A percentile compares a stretch with the other conserved stretches of the same genome.
Evolutionary conservation across 2,329 filamentous ascomycete species (phyloP).

Genomic region (Penicillium frequentans): DNA sequence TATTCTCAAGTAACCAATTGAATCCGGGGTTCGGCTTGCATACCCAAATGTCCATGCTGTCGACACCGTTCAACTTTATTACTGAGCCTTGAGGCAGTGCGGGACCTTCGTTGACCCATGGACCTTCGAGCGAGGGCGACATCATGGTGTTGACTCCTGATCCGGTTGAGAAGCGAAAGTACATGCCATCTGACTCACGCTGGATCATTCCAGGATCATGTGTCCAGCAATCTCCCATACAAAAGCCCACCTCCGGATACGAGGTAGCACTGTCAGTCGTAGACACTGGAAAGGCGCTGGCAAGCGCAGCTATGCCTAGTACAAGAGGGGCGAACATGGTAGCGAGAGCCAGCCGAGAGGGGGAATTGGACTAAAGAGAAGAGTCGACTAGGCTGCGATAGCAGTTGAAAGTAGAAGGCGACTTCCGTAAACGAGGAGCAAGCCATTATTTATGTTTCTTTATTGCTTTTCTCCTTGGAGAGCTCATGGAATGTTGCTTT

Average conservation of each 20-base stretch:
- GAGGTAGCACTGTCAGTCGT: slow-evolving; percentile 15
- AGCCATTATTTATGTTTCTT: background rate
- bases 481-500: no score
- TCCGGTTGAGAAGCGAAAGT: slow-evolving; percentile 56
- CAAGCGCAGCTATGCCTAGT: background rate
- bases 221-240: slow-evolving; percentile 34
- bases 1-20: background rate
- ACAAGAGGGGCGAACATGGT: background rate
- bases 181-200: slow-evolving; percentile 50
- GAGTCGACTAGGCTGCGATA: background rate
- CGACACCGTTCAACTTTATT: slow-evolving; percentile 43
- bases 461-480: background rate
- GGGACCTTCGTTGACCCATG: slow-evolving; percentile 51
- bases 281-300: background rate
- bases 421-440: background rate
- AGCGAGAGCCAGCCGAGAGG: background rate
- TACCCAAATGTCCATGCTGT: slow-evolving; percentile 50
- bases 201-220: slow-evolving; percentile 54
- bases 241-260: slow-evolving; percentile 31
- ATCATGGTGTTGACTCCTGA: slow-evolving; percentile 50
- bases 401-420: background rate
- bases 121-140: slow-evolving; percentile 47
- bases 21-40: slow-evolving; percentile 6
- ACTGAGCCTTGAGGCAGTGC: slow-evolving; percentile 47
- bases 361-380: background rate